Conservation (phyloP, 305 asterid genomes). For the Rubia peregrina region DNA sequence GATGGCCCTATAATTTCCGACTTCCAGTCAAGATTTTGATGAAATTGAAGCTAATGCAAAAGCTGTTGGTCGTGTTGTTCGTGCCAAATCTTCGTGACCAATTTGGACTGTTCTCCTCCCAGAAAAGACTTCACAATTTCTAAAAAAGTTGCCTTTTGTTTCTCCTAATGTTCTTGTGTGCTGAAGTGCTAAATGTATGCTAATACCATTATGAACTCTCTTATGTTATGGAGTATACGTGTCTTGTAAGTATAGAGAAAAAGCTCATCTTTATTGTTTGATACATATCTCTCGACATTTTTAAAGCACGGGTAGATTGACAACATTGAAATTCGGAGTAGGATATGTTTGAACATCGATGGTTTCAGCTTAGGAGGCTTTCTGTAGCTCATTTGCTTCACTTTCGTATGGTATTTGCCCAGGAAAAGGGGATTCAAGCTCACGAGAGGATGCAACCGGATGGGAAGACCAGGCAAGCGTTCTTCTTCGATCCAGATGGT, state of each 20-base stretch:
- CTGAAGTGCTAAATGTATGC: not conserved
- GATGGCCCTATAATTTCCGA: no score
- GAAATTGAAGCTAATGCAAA: not conserved
- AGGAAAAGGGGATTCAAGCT: slow-evolving; percentile 67
- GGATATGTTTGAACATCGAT: not conserved
- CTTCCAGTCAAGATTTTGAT: no score
- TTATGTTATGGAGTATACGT: not conserved
- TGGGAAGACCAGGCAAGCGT: slow-evolving; percentile 65
- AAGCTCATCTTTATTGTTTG: not conserved
- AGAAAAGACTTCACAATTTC: not conserved
- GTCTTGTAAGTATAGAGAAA: not conserved
- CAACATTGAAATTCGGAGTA: not conserved
- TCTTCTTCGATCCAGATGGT: slow-evolving; percentile 98
- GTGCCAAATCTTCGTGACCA: not conserved
- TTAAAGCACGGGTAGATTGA: not conserved
- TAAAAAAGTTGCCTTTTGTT: not conserved
- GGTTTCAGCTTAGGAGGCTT: not conserved
- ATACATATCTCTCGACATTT: not conserved
- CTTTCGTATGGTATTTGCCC: not conserved
- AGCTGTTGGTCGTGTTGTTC: not conserved
- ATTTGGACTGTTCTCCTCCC: not conserved
- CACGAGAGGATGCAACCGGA: slow-evolving; percentile 54
- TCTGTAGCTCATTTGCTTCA: not conserved
- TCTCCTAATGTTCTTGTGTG: not conserved
- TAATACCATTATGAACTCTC: not conserved